These are phyloP conservation scores for Malus hybrid DNA, from an alignment of 331 rosid genomes.

Conservation along the genomic window DNA sequence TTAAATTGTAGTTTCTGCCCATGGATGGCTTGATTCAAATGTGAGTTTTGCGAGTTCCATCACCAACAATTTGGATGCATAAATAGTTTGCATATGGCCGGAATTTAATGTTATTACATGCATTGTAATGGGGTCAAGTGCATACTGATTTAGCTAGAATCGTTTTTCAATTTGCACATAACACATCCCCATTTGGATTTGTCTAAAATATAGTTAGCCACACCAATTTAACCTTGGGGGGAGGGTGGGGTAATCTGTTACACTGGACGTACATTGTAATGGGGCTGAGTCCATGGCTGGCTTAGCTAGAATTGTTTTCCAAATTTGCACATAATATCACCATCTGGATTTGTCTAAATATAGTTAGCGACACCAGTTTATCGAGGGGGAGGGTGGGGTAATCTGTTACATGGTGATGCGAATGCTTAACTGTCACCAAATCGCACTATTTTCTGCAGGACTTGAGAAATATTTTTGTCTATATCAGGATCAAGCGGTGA, in stretches of 20 bases:
- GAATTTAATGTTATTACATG: not conserved
- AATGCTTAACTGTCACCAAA: constrained; percentile 22
- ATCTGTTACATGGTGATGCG: not conserved
- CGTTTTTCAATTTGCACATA: not conserved
- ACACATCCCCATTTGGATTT: not conserved
- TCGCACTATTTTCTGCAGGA: constrained; percentile 46
- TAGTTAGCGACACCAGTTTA: not conserved
- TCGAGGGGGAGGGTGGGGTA: not conserved
- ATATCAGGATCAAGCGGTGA: constrained; percentile 58
- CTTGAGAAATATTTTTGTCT: constrained; percentile 48
- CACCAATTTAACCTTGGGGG: not conserved
- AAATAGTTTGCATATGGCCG: not conserved
- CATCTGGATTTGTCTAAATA: not conserved
- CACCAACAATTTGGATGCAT: not conserved
- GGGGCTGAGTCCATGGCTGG: not conserved
- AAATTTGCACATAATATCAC: not conserved
- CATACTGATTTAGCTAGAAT: not conserved
- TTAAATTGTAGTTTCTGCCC: not conserved
- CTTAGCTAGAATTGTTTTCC: not conserved
- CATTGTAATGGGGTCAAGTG: not conserved
- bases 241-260: not conserved
- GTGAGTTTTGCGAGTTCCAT: not conserved
- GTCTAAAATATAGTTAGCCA: not conserved
- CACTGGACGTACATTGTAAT: not conserved
- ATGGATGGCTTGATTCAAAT: not conserved